phyloP scores from a whole-genome alignment of 805 yeast species.

The Lipomyces yamanashiensis region DNA sequence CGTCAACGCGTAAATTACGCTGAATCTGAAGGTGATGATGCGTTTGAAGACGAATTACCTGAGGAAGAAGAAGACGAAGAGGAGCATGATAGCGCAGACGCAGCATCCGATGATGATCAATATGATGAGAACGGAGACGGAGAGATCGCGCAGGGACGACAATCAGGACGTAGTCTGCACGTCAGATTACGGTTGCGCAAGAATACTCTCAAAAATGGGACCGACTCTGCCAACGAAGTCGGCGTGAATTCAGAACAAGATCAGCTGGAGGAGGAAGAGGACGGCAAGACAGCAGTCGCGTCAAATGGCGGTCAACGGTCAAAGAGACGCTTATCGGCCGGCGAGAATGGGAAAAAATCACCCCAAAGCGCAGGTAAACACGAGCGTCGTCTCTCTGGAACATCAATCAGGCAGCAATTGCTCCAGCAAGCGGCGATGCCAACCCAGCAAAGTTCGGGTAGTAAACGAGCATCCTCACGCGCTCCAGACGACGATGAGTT shows the following conservation, averaged over 20 bases:
- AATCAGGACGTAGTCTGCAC: conserved; percentile 10
- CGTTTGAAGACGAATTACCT: conserved; percentile 48
- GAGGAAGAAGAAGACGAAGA: conserved; percentile 46
- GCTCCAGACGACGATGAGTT: conserved; percentile 36
- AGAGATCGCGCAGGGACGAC: background rate
- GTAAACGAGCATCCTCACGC: conserved; percentile 42
- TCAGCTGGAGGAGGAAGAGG: too few relatives aligned
- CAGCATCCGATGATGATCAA: conserved; percentile 40
- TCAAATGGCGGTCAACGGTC: background rate
- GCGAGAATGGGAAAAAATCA: background rate
- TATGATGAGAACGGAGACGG: conserved; percentile 48
- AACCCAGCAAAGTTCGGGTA: conserved; percentile 43
- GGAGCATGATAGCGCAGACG: too few relatives aligned
- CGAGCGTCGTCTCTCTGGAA: conserved; percentile 19
- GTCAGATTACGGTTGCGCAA: conserved; percentile 15
- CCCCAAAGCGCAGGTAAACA: background rate
- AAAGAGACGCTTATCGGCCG: conserved; percentile 4
- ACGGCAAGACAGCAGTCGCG: too few relatives aligned
- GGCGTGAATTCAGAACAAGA: background rate
- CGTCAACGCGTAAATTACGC: conserved; percentile 27
- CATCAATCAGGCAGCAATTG: conserved; percentile 32
- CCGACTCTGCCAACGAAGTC: background rate
- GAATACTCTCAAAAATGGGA: background rate
- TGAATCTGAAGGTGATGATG: conserved; percentile 24
- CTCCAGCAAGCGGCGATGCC: conserved; percentile 22